Evolutionary conservation across 208 protist genomes (phyloP).

Genomic region (Trypanosoma grayi): DNA sequence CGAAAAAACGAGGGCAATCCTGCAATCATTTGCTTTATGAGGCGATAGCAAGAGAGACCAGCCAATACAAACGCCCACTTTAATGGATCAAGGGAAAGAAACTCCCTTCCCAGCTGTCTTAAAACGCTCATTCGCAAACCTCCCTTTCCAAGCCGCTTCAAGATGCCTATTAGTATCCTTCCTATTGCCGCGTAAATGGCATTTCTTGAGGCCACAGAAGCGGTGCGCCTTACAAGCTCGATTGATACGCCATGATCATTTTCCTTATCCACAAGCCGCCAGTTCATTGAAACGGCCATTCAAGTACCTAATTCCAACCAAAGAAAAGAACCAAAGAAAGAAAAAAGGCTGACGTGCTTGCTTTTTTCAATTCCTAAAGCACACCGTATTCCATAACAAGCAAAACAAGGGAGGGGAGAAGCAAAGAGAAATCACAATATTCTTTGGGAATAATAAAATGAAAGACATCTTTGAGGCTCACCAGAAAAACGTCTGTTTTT

Average conservation of each 20-base stretch:
- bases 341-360: too few species aligned
- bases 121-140: conserved; percentile 39
- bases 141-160: conserved; percentile 57
- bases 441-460: too few species aligned
- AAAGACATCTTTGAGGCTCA: conserved; percentile 3
- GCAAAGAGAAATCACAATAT: too few species aligned
- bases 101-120: conserved; percentile 36
- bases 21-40: conserved; percentile 48
- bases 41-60: conserved; percentile 70
- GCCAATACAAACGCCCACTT: conserved; percentile 74
- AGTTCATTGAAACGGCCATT: background rate
- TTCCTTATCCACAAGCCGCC: background rate
- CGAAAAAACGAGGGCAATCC: conserved; percentile 20
- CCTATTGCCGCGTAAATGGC: conserved; percentile 52
- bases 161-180: conserved; percentile 58
- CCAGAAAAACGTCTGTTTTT: conserved; percentile 69
- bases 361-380: too few species aligned
- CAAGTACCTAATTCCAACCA: background rate
- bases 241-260: background rate
- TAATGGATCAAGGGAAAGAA: conserved; percentile 75
- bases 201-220: conserved; percentile 54
- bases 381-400: conserved; percentile 8
- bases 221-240: background rate
- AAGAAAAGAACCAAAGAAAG: background rate
- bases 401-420: conserved; percentile 1